phyloP scores from a whole-genome alignment of 208 protist species.

The Strigomonas galati region DNA sequence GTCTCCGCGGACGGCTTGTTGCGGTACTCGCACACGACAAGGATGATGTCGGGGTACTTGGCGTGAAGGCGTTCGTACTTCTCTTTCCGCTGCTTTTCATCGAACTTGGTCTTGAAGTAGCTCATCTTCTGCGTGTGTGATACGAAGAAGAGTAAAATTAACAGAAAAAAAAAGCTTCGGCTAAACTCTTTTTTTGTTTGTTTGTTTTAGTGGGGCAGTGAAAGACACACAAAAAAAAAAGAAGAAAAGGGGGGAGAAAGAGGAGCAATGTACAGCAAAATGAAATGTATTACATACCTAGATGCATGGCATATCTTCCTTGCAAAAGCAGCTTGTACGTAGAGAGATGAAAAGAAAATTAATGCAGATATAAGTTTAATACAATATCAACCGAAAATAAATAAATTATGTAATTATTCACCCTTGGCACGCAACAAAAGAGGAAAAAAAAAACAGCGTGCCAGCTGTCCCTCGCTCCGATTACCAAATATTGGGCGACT shows the following conservation, averaged over 20 bases:
- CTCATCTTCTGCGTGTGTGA: background rate
- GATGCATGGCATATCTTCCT: background rate
- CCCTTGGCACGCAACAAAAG: background rate
- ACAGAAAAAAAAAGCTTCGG: background rate
- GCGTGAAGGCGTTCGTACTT: too few relatives aligned
- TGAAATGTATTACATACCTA: background rate
- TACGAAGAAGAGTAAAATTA: background rate
- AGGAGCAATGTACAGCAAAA: background rate
- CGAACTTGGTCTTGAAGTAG: too few relatives aligned
- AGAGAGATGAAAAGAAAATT: conserved; percentile 5
- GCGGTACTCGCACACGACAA: too few relatives aligned
- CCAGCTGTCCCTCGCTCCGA: too few relatives aligned
- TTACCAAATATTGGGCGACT: conserved; percentile 31
- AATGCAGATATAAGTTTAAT: background rate
- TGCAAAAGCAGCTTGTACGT: background rate
- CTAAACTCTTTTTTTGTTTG: conserved; percentile 2
- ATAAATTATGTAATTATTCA: background rate
- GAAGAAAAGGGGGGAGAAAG: background rate
- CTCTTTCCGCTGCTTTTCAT: too few relatives aligned
- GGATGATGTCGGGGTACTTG: too few relatives aligned
- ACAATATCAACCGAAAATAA: background rate
- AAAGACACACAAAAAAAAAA: background rate
- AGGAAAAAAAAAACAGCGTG: background rate
- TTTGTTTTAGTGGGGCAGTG: background rate
- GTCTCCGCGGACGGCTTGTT: too few relatives aligned